A percentile compares a stretch with the other conserved stretches of the same genome.
Evolutionary conservation across 1,139 yeast genomes (phyloP).

Genomic region (Diutina sp.): DNA sequence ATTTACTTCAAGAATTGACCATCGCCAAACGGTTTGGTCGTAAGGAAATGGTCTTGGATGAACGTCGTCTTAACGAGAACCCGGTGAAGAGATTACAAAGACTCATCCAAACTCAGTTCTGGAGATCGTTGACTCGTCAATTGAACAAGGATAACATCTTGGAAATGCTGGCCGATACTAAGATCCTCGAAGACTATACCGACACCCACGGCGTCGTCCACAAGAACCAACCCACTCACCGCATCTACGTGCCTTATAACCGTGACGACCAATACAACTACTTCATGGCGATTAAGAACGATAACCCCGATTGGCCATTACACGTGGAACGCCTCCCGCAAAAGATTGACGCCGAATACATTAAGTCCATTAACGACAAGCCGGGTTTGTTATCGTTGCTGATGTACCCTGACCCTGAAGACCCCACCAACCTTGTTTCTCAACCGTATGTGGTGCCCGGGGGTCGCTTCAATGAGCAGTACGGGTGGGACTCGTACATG

Average conservation of each 20-base stretch:
- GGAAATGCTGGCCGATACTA: slow-evolving; percentile 72
- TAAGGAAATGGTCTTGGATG: slow-evolving; percentile 67
- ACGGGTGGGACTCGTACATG: slow-evolving; percentile 98
- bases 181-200: slow-evolving; percentile 46
- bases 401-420: slow-evolving; percentile 37
- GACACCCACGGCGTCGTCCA: slow-evolving; percentile 19
- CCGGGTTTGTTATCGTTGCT: slow-evolving; percentile 88
- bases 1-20: slow-evolving; percentile 78
- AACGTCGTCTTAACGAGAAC: slow-evolving; percentile 72
- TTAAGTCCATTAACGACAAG: slow-evolving; percentile 60
- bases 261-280: slow-evolving; percentile 66
- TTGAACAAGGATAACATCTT: slow-evolving; percentile 49
- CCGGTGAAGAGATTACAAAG: slow-evolving; percentile 74
- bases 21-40: slow-evolving; percentile 76
- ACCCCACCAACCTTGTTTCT: slow-evolving; percentile 42
- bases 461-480: slow-evolving; percentile 89
- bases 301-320: slow-evolving; percentile 45
- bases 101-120: slow-evolving; percentile 64
- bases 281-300: slow-evolving; percentile 39
- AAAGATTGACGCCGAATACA: slow-evolving; percentile 54
- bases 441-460: slow-evolving; percentile 95
- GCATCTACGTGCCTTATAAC: slow-evolving; percentile 67
- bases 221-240: slow-evolving; percentile 34
- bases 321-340: slow-evolving; percentile 66
- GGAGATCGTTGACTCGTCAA: slow-evolving; percentile 69